A percentile compares a stretch with the other conserved stretches of the same genome.
Conservation (phyloP, 1,139 yeast genomes). For the Taphrina betulina region DNA sequence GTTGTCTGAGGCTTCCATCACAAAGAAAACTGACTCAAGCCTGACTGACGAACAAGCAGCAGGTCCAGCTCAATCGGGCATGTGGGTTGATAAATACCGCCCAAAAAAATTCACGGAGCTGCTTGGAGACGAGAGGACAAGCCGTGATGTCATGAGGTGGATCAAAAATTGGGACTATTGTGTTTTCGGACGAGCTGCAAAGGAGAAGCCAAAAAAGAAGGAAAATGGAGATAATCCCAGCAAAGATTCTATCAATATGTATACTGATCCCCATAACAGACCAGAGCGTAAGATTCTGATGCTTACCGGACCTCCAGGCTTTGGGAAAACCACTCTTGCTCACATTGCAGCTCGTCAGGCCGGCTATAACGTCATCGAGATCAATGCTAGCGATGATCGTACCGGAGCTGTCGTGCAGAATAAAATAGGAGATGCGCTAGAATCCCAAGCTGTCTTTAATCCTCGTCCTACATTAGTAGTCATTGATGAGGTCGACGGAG, state of each 20-base stretch:
- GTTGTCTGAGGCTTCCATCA: neutral
- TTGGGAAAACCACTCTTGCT: constrained; percentile 91
- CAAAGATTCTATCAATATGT: constrained; percentile 35
- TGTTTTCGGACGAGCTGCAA: constrained; percentile 53
- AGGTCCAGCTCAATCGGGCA: neutral
- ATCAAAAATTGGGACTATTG: constrained; percentile 72
- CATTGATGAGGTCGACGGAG: constrained; percentile 90
- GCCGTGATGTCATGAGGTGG: constrained; percentile 74
- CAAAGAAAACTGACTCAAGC: neutral
- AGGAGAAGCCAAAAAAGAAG: neutral
- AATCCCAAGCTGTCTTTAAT: constrained; percentile 57
- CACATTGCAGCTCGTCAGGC: constrained; percentile 80
- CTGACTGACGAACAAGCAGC: neutral
- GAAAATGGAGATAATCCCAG: neutral
- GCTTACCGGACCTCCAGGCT: constrained; percentile 90
- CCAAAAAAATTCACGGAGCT: constrained; percentile 70
- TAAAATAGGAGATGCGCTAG: constrained; percentile 68
- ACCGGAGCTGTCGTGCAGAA: constrained; percentile 58
- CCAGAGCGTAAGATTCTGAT: constrained; percentile 70
- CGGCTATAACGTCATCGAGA: constrained; percentile 77
- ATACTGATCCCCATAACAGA: constrained; percentile 61
- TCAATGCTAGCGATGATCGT: constrained; percentile 87
- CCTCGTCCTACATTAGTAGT: constrained; percentile 76
- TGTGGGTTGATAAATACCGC: constrained; percentile 75
- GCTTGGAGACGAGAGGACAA: constrained; percentile 78